Evolutionary conservation across 73 alveolate species (phyloP).

Genomic region (Blepharisma japonicum): DNA sequence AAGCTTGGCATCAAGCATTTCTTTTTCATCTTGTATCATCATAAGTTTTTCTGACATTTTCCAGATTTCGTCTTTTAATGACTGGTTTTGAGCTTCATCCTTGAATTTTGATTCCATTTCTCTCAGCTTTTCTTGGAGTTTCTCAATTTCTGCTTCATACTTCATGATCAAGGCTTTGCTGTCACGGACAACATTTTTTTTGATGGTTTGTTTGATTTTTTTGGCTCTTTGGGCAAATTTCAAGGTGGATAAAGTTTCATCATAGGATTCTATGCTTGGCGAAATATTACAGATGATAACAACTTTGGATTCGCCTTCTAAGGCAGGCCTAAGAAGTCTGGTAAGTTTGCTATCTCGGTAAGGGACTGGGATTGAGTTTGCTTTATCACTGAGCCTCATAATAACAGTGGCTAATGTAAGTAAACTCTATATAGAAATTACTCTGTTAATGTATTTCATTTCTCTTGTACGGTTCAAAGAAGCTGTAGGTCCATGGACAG

Average conservation of each 20-base stretch:
- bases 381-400: constrained; percentile 69
- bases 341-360: constrained; percentile 93
- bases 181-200: background rate
- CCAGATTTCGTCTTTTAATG: too few species aligned
- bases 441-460: constrained; percentile 89
- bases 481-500: constrained; percentile 72
- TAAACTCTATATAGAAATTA: constrained; percentile 79
- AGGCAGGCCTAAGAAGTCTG: constrained; percentile 89
- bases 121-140: background rate
- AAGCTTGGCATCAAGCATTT: too few species aligned
- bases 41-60: too few species aligned
- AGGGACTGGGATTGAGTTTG: constrained; percentile 79
- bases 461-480: constrained; percentile 82
- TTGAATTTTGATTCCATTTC: too few species aligned
- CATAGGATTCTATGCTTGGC: constrained; percentile 88
- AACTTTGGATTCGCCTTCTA: constrained; percentile 95
- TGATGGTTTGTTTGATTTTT: constrained; percentile 21
- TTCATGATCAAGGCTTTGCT: constrained; percentile 14
- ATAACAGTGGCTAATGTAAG: constrained; percentile 70
- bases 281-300: constrained; percentile 90
- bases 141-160: constrained; percentile 22
- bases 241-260: constrained; percentile 89
- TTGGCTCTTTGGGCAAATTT: constrained; percentile 97
- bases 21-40: too few species aligned
- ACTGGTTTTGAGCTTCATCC: too few species aligned